Conservation (phyloP, 2,329 filamentous ascomycete genomes). For the Ceratocystis cubensis region DNA sequence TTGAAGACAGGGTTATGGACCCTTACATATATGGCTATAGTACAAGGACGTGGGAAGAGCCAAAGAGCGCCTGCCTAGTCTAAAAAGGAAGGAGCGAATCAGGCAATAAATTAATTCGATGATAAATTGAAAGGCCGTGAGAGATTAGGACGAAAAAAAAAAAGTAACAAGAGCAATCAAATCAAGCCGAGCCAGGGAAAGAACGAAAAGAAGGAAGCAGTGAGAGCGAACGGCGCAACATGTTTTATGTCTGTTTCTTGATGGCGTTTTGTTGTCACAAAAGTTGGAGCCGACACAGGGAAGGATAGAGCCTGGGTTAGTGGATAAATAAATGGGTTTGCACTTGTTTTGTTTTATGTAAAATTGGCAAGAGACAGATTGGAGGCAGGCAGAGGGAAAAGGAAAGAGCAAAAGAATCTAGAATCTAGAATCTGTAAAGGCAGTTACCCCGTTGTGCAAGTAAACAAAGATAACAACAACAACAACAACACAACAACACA, state of each 20-base stretch:
- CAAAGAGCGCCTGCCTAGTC: background rate
- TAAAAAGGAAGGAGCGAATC: too few relatives aligned
- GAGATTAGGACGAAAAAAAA: background rate
- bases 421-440: background rate
- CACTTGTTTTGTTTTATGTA: background rate
- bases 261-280: background rate
- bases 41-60: background rate
- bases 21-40: background rate
- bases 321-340: background rate
- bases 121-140: background rate
- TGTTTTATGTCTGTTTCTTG: slow-evolving; percentile 6
- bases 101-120: background rate
- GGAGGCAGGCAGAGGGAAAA: background rate
- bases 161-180: background rate
- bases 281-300: background rate
- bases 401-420: background rate
- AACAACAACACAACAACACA: background rate
- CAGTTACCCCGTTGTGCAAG: background rate
- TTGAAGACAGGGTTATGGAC: background rate
- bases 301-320: background rate
- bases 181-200: background rate
- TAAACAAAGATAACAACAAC: background rate
- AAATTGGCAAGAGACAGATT: background rate
- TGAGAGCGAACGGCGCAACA: background rate
- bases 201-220: background rate